Percentiles rank a stretch among this genome's conserved stretches.
phyloP scores from a whole-genome alignment of 441 rosid genomes.

The Erodium moschatum region DNA sequence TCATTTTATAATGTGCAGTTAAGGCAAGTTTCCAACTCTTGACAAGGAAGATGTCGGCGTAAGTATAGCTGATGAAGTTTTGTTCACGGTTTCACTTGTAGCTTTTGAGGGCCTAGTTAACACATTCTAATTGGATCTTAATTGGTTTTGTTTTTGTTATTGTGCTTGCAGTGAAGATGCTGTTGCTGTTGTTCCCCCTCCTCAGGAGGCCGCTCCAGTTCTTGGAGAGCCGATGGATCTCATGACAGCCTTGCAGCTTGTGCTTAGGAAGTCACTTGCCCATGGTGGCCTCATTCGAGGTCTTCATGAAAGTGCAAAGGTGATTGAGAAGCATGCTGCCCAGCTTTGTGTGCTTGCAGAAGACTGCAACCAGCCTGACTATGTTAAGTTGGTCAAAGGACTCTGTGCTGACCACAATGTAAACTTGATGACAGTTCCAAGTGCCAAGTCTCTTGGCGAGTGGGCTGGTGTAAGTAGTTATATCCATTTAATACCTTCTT shows the following conservation, averaged over 20 bases:
- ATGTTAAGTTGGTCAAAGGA: constrained; percentile 3
- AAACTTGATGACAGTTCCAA: background rate
- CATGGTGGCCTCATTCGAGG: background rate
- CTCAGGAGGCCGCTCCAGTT: background rate
- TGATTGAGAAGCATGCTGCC: constrained; percentile 9
- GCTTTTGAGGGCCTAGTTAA: background rate
- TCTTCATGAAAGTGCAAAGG: background rate
- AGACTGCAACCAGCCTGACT: constrained; percentile 7
- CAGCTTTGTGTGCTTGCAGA: constrained; percentile 9
- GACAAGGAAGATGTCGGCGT: background rate
- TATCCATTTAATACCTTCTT: background rate
- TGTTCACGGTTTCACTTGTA: background rate
- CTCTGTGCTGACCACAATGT: constrained; percentile 6
- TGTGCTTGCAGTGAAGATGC: constrained; percentile 1
- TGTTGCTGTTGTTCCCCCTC: background rate
- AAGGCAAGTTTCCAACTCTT: background rate
- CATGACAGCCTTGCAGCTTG: background rate
- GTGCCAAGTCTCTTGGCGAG: constrained; percentile 7
- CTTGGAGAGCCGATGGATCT: background rate
- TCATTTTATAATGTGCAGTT: background rate
- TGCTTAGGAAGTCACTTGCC: constrained; percentile 1
- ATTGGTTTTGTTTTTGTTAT: background rate
- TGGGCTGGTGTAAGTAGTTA: constrained; percentile 8
- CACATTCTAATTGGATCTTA: background rate
- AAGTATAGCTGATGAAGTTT: background rate